Evolutionary conservation across 208 protist genomes (phyloP), one percentile per base, ranked within the genome.

Genomic region (Crithidia thermophila): DNA sequence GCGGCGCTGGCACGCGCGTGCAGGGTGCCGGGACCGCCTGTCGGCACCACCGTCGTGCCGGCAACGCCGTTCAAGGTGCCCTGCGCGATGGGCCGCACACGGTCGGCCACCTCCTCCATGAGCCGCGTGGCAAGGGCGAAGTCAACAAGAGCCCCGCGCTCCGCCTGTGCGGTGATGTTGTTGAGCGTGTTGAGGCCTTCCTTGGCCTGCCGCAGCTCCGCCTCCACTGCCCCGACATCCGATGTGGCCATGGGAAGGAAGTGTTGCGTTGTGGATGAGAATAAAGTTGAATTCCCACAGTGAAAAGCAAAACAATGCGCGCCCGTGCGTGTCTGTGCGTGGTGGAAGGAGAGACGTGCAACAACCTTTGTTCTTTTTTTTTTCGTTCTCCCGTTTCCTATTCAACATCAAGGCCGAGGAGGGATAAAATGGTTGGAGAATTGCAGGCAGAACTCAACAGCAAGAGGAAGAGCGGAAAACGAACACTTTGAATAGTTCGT

Each of bases 161-260:
- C 79, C 10, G 71, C 64, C 49, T 88, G 77, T n/a, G 68, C 62
- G 53, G 69, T 39, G 30, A 84, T 51, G 33, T 72, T 62, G 43
- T 69, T 72, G 13, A 91, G 73, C 7, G 59, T 47, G 23, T 62
- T 58, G 33, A 88, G 57, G 0, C 66, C 65, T 40, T 81, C 67
- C 53, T 87, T 91, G 7, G 80, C 79, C 28, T 81, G 60, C 8
- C 75, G 72, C 46, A 91, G 74, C 39, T 83, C 72, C 18, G 34
- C 36, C 72, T 91, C 85, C 27, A 76, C 85, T 1, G 67, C 55
- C 10, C 70, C 59, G 28, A 58, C 47, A 5, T 45, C 71, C 16
- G 36, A 25, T 6, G 30, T 25, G 27, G 47, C 34, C 30, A 47
- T 67, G 47, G 13, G 16, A 36, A 51, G 40, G 40, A n/a, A n/a